Evolutionary conservation across 2,329 filamentous ascomycete genomes (phyloP).

Genomic region (Cadophora malorum): DNA sequence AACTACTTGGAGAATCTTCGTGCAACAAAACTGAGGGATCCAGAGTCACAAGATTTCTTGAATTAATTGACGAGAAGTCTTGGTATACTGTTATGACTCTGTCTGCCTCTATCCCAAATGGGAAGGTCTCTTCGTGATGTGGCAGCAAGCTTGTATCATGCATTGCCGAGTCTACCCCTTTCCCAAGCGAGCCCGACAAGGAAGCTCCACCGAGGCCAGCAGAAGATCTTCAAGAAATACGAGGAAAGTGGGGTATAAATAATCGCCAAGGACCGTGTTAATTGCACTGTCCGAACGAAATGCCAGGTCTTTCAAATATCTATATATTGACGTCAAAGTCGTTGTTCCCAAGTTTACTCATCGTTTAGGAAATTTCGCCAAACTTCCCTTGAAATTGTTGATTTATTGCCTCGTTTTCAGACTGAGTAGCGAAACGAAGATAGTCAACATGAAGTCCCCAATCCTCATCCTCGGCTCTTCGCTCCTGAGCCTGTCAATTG

Average conservation of each 20-base stretch:
- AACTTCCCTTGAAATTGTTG: not conserved
- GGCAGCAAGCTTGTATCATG: not conserved
- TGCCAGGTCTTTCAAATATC: not conserved
- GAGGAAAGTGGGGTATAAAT: constrained; percentile 15
- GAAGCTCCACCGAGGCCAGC: not conserved
- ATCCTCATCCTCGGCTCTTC: not conserved
- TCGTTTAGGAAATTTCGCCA: not conserved
- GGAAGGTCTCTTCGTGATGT: no score
- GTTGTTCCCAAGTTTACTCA: not conserved
- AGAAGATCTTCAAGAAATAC: constrained; percentile 16
- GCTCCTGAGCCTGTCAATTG: not conserved
- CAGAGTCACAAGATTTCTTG: no score
- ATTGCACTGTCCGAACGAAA: not conserved
- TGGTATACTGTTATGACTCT: no score
- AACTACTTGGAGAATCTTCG: no score
- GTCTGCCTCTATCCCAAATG: no score
- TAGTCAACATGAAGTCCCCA: not conserved
- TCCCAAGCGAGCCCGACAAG: constrained; percentile 1
- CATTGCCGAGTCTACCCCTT: not conserved
- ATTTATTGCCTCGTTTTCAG: not conserved
- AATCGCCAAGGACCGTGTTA: constrained; percentile 3
- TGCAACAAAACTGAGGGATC: no score
- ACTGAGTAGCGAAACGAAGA: not conserved
- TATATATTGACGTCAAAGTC: constrained; percentile 18
- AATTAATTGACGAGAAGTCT: no score